Percentiles rank a stretch among this genome's conserved stretches.
Conservation (phyloP, 345 rosid genomes). For the Melaleuca alternifolia region DNA sequence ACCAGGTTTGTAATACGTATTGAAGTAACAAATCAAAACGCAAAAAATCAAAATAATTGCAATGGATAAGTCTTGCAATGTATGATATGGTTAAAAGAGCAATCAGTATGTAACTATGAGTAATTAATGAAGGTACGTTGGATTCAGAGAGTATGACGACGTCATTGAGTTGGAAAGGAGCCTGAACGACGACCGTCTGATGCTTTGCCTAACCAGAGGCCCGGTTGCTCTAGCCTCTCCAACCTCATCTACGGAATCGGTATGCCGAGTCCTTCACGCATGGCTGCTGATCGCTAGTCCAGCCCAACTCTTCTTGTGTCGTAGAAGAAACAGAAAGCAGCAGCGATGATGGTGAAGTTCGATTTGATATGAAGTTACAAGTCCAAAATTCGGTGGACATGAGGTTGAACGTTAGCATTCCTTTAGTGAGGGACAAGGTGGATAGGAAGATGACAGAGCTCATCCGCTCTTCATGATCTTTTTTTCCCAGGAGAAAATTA, state of each 20-base stretch:
- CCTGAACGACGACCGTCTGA: constrained; percentile 10
- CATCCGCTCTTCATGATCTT: background rate
- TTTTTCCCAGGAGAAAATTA: background rate
- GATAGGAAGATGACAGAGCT: background rate
- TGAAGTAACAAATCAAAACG: no score
- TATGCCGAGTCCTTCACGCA: background rate
- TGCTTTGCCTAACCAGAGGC: constrained; percentile 22
- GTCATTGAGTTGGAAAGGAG: constrained; percentile 12
- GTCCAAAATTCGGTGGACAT: background rate
- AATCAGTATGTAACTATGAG: background rate
- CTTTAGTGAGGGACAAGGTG: background rate
- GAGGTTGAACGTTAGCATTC: background rate
- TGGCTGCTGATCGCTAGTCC: background rate
- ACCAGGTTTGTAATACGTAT: constrained; percentile 2
- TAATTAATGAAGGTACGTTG: constrained; percentile 4
- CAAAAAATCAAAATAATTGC: no score
- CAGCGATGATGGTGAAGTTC: background rate
- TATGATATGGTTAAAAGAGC: background rate
- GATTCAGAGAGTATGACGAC: constrained; percentile 7
- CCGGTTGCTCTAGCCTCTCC: constrained; percentile 20
- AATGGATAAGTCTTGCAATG: background rate
- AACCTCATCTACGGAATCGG: constrained; percentile 11
- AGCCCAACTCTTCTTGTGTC: background rate
- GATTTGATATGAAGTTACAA: background rate
- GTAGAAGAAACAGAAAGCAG: background rate